Base-by-base conservation (phyloP, 176 grass and related monocot species). In the Juncus effusus region DNA sequence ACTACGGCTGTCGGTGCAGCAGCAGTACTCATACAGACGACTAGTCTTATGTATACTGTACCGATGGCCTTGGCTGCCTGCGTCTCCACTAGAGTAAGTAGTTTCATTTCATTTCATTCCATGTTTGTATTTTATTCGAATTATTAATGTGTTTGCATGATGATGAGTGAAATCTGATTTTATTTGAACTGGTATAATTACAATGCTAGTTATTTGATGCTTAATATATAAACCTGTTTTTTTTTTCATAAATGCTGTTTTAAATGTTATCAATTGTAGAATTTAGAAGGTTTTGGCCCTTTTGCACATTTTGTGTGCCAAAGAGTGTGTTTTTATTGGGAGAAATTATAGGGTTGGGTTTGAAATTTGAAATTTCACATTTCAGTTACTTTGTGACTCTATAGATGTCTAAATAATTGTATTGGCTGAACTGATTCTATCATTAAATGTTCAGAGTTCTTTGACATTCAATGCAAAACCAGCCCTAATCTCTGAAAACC, bases 31-130 rank as follows among this genome's bases (percentile, higher is more conserved):
- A 97, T 97, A 58, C 88, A 97, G 69, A 97, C 93, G 4, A 92
- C 93, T 28, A 89, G 93, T 77, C 85, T 97, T 75, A 97, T 97
- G 94, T 97, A 97, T 78, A 97, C 94, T 35, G 61, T 89, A 65
- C 94, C 94, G 38, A 97, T 97, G 94, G 88, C 85, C 13, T 89
- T 97, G 65, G 94, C 83, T 12, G 94, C 82, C 8, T 92, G 94
- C 38, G 94, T 97, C 2, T 97, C 94, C 36, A 89, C 94, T 15
- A 14, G 94, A 76, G 94, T 97, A 88, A 76, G 64, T 63, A 47
- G 10, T 15, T 57, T 19, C 42, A 59, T 57, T 71, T 36, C 13
- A 4, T 70, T 40, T 57, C 5, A 15, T 58, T 70, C 35, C n/a
- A 16, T 36, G 9, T 51, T 51, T 10, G 16, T 36, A 35, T 13